phyloP scores from a whole-genome alignment of 495 filamentous ascomycete genomes.

The Daldinia vernicosa region DNA sequence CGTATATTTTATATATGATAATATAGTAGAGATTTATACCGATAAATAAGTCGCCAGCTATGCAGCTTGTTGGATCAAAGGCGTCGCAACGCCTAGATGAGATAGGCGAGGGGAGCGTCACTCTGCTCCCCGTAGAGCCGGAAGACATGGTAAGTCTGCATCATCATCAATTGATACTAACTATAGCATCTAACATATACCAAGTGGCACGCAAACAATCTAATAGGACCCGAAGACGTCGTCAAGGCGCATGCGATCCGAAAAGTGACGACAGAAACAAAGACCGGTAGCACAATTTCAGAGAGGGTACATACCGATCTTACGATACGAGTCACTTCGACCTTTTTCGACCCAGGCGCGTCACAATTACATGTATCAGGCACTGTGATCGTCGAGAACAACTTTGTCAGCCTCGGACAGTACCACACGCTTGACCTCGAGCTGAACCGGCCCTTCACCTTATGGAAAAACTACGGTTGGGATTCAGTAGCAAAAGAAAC shows the following conservation, averaged over 20 bases:
- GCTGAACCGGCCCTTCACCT: conserved; percentile 69
- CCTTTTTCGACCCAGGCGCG: conserved; percentile 89
- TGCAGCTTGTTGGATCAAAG: conserved; percentile 49
- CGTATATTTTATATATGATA: neutral
- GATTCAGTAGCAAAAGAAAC: conserved; percentile 85
- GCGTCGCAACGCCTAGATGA: conserved; percentile 67
- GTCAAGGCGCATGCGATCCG: conserved; percentile 85
- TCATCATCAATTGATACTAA: conserved; percentile 8
- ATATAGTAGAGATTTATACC: neutral
- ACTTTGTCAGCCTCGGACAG: conserved; percentile 80
- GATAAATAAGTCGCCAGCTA: conserved; percentile 7
- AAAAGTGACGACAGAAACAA: conserved; percentile 73
- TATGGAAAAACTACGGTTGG: conserved; percentile 91
- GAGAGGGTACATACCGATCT: conserved; percentile 81
- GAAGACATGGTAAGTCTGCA: conserved; percentile 84
- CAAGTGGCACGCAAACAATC: conserved; percentile 96
- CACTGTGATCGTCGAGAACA: conserved; percentile 82
- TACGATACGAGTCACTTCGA: conserved; percentile 78
- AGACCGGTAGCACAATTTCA: conserved; percentile 78
- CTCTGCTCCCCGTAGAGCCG: conserved; percentile 85
- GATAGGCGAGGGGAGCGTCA: conserved; percentile 80
- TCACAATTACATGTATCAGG: conserved; percentile 87
- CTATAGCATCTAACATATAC: neutral
- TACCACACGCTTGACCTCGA: conserved; percentile 94
- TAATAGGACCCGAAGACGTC: conserved; percentile 81